These are phyloP conservation scores for Colletotrichum kahawae DNA, from an alignment of 2,329 filamentous ascomycete species.

Conservation along the genomic window DNA sequence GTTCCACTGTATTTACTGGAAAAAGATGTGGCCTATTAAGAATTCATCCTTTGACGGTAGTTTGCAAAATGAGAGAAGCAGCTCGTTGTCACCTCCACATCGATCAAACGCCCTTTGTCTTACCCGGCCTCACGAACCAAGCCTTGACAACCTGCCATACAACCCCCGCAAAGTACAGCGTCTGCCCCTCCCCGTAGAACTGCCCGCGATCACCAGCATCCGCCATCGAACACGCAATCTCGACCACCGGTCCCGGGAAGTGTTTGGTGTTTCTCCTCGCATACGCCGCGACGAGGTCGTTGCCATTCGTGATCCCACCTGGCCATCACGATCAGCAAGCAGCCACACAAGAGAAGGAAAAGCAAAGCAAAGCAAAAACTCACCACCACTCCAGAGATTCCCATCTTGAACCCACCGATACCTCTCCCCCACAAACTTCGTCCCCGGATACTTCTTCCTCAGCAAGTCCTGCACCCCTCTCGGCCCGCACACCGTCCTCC, in stretches of 20 bases:
- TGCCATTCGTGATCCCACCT: slow-evolving; percentile 62
- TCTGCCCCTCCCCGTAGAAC: slow-evolving; percentile 44
- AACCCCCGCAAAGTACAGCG: slow-evolving; percentile 34
- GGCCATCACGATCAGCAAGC: background rate
- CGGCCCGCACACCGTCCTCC: slow-evolving; percentile 52
- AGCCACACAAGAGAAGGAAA: background rate
- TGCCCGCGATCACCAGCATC: slow-evolving; percentile 56
- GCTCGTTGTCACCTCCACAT: background rate
- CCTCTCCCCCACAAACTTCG: slow-evolving; percentile 49
- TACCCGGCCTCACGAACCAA: slow-evolving; percentile 28
- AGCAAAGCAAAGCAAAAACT: slow-evolving; percentile 24
- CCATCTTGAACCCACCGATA: slow-evolving; percentile 57
- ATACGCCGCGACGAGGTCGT: slow-evolving; percentile 60
- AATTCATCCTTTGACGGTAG: background rate
- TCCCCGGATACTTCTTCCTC: slow-evolving; percentile 39
- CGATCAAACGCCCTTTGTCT: background rate
- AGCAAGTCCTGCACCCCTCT: slow-evolving; percentile 46
- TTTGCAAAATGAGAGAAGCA: background rate
- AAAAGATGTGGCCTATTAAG: no score
- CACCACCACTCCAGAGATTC: slow-evolving; percentile 60
- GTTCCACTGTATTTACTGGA: no score
- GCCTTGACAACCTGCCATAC: slow-evolving; percentile 43
- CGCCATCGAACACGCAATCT: slow-evolving; percentile 46
- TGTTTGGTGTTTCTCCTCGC: slow-evolving; percentile 43
- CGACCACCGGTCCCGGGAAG: slow-evolving; percentile 48